A percentile compares a stretch with the other conserved stretches of the same genome.
These are phyloP conservation scores for Vanrija sp. DNA, from an alignment of 1,284 basidiomycete genomes.

Conservation along the genomic window DNA sequence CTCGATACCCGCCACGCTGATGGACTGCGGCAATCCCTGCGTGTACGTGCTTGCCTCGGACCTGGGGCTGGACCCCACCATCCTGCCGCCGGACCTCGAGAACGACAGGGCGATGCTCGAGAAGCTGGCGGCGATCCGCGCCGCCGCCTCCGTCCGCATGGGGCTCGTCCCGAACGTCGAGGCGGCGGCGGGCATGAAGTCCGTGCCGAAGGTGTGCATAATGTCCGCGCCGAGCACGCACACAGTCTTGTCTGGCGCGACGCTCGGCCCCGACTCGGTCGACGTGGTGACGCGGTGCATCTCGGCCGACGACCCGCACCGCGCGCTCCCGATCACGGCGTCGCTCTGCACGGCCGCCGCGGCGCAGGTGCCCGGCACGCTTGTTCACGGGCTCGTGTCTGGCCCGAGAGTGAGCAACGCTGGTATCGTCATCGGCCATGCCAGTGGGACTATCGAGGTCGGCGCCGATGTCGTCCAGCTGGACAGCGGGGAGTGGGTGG, in stretches of 20 bases:
- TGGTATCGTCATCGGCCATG: slow-evolving; percentile 58
- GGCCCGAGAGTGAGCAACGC: not conserved
- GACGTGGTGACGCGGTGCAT: slow-evolving; percentile 62
- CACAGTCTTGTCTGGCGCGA: slow-evolving; percentile 16
- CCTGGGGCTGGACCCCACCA: slow-evolving; percentile 43
- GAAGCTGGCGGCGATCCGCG: slow-evolving; percentile 49
- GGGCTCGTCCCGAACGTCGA: slow-evolving; percentile 60
- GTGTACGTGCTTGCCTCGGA: slow-evolving; percentile 57
- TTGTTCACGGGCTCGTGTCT: slow-evolving; percentile 53
- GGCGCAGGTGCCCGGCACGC: slow-evolving; percentile 54
- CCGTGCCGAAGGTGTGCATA: slow-evolving; percentile 66
- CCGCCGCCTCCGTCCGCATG: slow-evolving; percentile 59
- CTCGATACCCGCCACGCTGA: slow-evolving; percentile 54
- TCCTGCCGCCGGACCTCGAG: slow-evolving; percentile 53
- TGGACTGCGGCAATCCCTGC: slow-evolving; percentile 71
- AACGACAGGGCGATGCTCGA: not conserved
- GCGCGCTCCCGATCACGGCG: slow-evolving; percentile 69
- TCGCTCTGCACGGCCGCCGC: slow-evolving; percentile 67
- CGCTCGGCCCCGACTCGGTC: slow-evolving; percentile 38
- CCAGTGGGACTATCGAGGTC: slow-evolving; percentile 63
- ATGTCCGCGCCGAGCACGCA: slow-evolving; percentile 49
- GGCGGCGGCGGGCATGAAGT: slow-evolving; percentile 41
- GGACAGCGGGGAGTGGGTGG: slow-evolving; percentile 44
- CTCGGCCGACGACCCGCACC: slow-evolving; percentile 68
- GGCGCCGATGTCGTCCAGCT: slow-evolving; percentile 54